phyloP scores from a whole-genome alignment of 192 early-diverging fungal species.

The Linnemannia elongata region DNA sequence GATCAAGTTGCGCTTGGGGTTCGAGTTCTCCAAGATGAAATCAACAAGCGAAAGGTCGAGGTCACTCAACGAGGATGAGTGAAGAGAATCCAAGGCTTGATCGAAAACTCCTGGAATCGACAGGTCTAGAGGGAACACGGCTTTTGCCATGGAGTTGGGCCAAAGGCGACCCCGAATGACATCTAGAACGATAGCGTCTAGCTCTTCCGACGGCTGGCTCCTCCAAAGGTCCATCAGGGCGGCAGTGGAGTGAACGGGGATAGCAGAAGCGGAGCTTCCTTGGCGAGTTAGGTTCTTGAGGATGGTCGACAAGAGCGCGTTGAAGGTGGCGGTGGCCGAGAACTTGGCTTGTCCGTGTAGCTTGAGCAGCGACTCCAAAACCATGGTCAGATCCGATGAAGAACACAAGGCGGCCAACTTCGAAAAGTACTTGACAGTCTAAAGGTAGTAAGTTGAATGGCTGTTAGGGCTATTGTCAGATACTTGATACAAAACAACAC shows the following conservation, averaged over 20 bases:
- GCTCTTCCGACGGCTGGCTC: conserved; percentile 45
- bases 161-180: conserved; percentile 32
- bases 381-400: conserved; percentile 31
- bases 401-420: conserved; percentile 37
- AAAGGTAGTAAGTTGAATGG: not conserved
- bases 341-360: conserved; percentile 34
- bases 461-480: not conserved
- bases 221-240: conserved; percentile 46
- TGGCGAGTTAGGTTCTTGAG: conserved; percentile 33
- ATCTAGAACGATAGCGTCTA: conserved; percentile 49
- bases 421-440: conserved; percentile 42
- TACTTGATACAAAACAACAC: not conserved
- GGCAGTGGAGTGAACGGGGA: conserved; percentile 32
- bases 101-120: conserved; percentile 32
- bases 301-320: conserved; percentile 35
- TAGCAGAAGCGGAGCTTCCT: conserved; percentile 24
- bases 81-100: conserved; percentile 30
- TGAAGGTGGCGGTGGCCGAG: conserved; percentile 36
- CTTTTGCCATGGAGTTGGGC: conserved; percentile 40
- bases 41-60: conserved; percentile 38
- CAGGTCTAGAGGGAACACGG: conserved; percentile 20
- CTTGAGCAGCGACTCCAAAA: conserved; percentile 30
- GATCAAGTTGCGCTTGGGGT: conserved; percentile 34
- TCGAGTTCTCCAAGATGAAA: conserved; percentile 29
- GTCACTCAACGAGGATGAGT: not conserved